Base-by-base conservation (phyloP, 202 grass and related monocot species). In the Cymbopogon flexuosus region DNA sequence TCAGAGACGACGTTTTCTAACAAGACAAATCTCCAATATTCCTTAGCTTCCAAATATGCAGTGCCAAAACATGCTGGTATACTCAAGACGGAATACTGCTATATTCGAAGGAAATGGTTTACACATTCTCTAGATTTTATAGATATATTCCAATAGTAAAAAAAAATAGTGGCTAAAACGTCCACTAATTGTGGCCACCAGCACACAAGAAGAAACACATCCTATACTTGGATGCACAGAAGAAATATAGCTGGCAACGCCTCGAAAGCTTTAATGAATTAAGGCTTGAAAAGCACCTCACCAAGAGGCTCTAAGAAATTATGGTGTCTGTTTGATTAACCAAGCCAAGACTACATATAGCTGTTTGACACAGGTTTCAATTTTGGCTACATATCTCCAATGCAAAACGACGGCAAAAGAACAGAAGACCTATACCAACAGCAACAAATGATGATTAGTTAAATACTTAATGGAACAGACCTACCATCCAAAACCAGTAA, bases 381-480 rank as follows among this genome's bases (percentile, higher is more conserved):
- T 58, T 68, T 76, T 72, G 46, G 11, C 87, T 66, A 77, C 77
- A 72, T 81, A 85, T 82, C 58, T 73, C 27, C 47, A 82, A 78
- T 31, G 4, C 22, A 82, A 67, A 81, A 37, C 6, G 52, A 61
- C 13, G 4, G 78, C 56, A 79, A 72, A 73, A 73, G 24, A 51
- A 22, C 7, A 84, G 1, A 56, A 66, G 79, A 59, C 71, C 75
- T 86, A 83, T 87, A 87, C 71, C 63, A 72, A 70, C 76, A 84
- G 58, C 65, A 80, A 83, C 70, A 76, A 85, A 85, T 85, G 70
- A 56, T 87, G 57, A 77, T 72, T 13, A 87, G 79, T 75, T 79
- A 33, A n/a, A 84, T 79, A 52, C 69, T 52, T 72, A 29, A 69
- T 43, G 58, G 16, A 33, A 66, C 46, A 40, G 46, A 57, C 19